phyloP scores from a whole-genome alignment of 1,139 yeast species.

The Yarrowia galli region DNA sequence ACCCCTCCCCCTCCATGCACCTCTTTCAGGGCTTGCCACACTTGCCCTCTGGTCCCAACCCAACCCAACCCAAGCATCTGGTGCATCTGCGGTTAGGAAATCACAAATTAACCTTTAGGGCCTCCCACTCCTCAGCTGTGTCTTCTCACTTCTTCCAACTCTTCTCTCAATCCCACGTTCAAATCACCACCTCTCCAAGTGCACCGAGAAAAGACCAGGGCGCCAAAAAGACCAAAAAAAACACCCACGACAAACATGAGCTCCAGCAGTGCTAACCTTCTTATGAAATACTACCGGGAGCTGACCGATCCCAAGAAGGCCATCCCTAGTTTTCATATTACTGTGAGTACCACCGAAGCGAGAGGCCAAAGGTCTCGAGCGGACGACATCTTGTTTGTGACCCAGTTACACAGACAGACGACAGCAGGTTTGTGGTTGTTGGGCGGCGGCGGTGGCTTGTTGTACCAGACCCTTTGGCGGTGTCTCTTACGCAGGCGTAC shows the following conservation, averaged over 20 bases:
- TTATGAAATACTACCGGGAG: slow-evolving; percentile 93
- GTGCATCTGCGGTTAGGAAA: background rate
- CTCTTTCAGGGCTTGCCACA: slow-evolving; percentile 3
- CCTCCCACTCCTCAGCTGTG: slow-evolving; percentile 35
- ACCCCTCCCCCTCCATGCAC: background rate
- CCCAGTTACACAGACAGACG: background rate
- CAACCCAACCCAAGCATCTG: background rate
- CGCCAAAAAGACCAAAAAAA: background rate
- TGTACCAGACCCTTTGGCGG: too few species aligned
- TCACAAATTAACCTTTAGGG: slow-evolving; percentile 6
- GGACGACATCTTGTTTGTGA: background rate
- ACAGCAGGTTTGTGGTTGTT: background rate
- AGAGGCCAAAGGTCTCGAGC: background rate
- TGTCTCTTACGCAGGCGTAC: too few species aligned
- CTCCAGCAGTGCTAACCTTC: slow-evolving; percentile 64
- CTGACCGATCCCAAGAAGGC: slow-evolving; percentile 92
- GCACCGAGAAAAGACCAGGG: background rate
- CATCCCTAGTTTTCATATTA: slow-evolving; percentile 89
- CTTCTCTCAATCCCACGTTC: slow-evolving; percentile 17
- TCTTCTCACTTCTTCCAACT: slow-evolving; percentile 29
- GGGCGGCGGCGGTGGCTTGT: too few species aligned
- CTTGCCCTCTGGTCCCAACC: background rate
- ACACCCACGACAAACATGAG: slow-evolving; percentile 29
- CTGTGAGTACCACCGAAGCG: slow-evolving; percentile 45
- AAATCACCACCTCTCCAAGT: background rate